Evolutionary conservation across 2,329 filamentous ascomycete genomes (phyloP).

Genomic region (Penicillium sp.): DNA sequence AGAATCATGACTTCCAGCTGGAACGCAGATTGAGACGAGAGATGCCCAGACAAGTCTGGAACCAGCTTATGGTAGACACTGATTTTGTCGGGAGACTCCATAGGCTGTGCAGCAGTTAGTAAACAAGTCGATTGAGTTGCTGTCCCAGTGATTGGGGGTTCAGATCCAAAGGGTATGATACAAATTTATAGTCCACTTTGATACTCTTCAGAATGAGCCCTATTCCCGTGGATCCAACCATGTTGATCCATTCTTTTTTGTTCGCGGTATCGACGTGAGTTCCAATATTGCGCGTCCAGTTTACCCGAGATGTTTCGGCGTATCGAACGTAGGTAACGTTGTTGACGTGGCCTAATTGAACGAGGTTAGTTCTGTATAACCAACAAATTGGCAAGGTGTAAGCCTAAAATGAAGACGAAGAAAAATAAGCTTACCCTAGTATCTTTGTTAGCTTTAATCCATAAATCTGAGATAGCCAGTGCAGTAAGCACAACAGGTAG

Average conservation of each 20-base stretch:
- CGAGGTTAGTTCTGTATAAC: not conserved
- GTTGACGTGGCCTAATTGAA: conserved; percentile 71
- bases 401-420: not conserved
- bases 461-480: not conserved
- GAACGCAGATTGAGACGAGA: conserved; percentile 33
- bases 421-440: conserved; percentile 27
- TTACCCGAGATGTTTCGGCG: conserved; percentile 76
- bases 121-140: not conserved
- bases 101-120: conserved; percentile 56
- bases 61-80: conserved; percentile 79
- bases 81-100: conserved; percentile 78
- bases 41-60: conserved; percentile 46
- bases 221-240: conserved; percentile 64
- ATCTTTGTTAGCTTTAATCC: conserved; percentile 8
- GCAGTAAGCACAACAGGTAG: not conserved
- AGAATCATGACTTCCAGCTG: conserved; percentile 63
- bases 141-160: not conserved
- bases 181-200: conserved; percentile 83
- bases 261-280: conserved; percentile 61
- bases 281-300: conserved; percentile 73
- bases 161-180: conserved; percentile 34
- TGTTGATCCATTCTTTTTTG: conserved; percentile 62
- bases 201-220: conserved; percentile 80
- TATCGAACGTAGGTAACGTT: conserved; percentile 82
- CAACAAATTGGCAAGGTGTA: not conserved